Conservation (phyloP, 1,284 basidiomycete species). For the Cryptococcus hybrid region DNA sequence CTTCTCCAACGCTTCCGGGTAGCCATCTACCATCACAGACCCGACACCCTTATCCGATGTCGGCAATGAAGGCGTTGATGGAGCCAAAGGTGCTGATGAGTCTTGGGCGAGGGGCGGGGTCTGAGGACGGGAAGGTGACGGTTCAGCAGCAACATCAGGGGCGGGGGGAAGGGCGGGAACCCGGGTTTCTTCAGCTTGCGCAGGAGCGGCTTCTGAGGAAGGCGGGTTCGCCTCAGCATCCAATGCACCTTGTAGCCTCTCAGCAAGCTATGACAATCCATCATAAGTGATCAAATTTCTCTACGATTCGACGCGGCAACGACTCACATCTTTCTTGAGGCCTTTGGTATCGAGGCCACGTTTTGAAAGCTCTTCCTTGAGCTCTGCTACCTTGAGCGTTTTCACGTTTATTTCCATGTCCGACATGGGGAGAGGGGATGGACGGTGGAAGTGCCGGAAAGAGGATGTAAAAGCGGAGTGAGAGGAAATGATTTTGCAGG, state of each 20-base stretch:
- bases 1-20: slow-evolving; percentile 3
- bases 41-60: slow-evolving; percentile 7
- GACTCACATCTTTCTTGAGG: slow-evolving; percentile 47
- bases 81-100: neutral
- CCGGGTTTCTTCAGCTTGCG: neutral
- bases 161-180: neutral
- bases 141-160: no score
- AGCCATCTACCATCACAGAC: slow-evolving; percentile 7
- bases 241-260: slow-evolving; percentile 25
- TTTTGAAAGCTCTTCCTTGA: slow-evolving; percentile 46
- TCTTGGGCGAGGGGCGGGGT: neutral
- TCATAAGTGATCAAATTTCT: neutral
- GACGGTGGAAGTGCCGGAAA: no score
- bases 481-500: neutral
- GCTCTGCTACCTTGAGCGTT: slow-evolving; percentile 43
- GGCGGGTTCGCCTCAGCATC: neutral
- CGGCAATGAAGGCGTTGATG: neutral
- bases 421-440: neutral
- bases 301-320: neutral
- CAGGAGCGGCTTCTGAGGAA: neutral
- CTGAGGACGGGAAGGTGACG: neutral
- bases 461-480: neutral
- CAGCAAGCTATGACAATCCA: slow-evolving; percentile 30
- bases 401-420: slow-evolving; percentile 12
- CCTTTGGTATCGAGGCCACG: slow-evolving; percentile 40